Evolutionary conservation across 2,329 filamentous ascomycete genomes (phyloP).

Genomic region (Clonostachys chloroleuca): DNA sequence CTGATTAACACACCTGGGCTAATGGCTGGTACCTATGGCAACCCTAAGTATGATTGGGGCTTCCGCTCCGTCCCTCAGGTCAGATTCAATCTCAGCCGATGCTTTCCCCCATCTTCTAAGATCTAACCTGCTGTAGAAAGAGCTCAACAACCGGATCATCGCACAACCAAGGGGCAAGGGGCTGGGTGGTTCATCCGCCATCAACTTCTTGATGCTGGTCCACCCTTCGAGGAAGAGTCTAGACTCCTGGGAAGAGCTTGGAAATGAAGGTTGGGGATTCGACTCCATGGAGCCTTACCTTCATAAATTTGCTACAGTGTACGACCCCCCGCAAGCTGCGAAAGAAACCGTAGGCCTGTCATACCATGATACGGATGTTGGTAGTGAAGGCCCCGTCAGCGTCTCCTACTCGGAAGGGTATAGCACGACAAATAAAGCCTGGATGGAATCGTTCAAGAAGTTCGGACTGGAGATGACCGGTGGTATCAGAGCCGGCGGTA

Average conservation of each 20-base stretch:
- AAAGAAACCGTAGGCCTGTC: constrained; percentile 17
- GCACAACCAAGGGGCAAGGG: constrained; percentile 10
- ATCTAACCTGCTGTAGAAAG: neutral
- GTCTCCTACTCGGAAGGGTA: constrained; percentile 28
- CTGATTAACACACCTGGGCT: constrained; percentile 1
- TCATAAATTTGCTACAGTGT: constrained; percentile 30
- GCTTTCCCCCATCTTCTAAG: too few relatives aligned
- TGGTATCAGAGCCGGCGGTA: constrained; percentile 21
- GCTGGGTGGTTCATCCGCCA: constrained; percentile 17
- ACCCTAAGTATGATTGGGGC: constrained; percentile 2
- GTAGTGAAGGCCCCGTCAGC: constrained; percentile 26
- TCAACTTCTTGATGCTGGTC: constrained; percentile 17
- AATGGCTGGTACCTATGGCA: neutral
- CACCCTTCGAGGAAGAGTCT: constrained; percentile 8
- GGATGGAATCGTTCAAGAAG: constrained; percentile 26
- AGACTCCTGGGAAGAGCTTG: constrained; percentile 12
- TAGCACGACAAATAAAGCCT: constrained; percentile 21
- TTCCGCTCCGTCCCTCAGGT: constrained; percentile 2
- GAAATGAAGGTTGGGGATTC: constrained; percentile 20
- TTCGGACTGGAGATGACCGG: constrained; percentile 22
- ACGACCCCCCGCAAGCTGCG: constrained; percentile 14
- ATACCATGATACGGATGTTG: constrained; percentile 22
- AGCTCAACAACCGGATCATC: constrained; percentile 8
- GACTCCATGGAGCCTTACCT: constrained; percentile 12
- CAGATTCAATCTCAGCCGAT: neutral